These are phyloP conservation scores for Simplicillium sp. DNA, from an alignment of 2,329 filamentous ascomycete species.

Conservation along the genomic window DNA sequence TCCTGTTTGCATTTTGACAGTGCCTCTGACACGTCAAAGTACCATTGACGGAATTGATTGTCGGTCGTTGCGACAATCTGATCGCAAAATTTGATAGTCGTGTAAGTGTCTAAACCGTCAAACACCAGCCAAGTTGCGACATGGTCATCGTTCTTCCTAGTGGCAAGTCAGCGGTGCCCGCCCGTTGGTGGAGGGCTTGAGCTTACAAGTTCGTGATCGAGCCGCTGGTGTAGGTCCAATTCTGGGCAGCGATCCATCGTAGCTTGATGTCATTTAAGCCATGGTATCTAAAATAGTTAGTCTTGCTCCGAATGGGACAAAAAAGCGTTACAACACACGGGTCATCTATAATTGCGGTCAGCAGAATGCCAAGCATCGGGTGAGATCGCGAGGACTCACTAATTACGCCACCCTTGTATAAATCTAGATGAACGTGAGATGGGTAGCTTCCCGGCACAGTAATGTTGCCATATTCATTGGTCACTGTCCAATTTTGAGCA, in stretches of 20 bases:
- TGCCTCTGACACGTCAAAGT: conserved; percentile 42
- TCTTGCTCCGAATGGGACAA: not conserved
- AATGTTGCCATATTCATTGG: conserved; percentile 5
- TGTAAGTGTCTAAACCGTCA: conserved; percentile 53
- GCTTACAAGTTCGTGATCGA: conserved; percentile 15
- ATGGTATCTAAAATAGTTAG: conserved; percentile 26
- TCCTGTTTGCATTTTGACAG: conserved; percentile 14
- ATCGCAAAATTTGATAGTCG: conserved; percentile 44
- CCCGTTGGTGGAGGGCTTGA: conserved; percentile 22
- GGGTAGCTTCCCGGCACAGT: conserved; percentile 43
- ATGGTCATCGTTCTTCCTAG: conserved; percentile 13
- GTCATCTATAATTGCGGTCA: conserved; percentile 1
- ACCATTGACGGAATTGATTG: conserved; percentile 55
- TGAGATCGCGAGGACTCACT: conserved; percentile 23
- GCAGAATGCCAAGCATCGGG: not conserved
- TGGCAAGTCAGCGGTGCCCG: not conserved
- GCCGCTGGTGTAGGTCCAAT: conserved; percentile 52
- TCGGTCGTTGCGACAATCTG: conserved; percentile 44
- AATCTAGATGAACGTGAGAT: conserved; percentile 50
- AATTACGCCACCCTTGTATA: conserved; percentile 42
- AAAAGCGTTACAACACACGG: not conserved
- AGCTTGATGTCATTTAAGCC: conserved; percentile 51
- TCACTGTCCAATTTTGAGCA: conserved; percentile 2
- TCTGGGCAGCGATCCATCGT: conserved; percentile 39
- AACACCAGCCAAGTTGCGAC: conserved; percentile 46